Conservation (phyloP, 257 asterid genomes). For the Schizonepeta tenuifolia region DNA sequence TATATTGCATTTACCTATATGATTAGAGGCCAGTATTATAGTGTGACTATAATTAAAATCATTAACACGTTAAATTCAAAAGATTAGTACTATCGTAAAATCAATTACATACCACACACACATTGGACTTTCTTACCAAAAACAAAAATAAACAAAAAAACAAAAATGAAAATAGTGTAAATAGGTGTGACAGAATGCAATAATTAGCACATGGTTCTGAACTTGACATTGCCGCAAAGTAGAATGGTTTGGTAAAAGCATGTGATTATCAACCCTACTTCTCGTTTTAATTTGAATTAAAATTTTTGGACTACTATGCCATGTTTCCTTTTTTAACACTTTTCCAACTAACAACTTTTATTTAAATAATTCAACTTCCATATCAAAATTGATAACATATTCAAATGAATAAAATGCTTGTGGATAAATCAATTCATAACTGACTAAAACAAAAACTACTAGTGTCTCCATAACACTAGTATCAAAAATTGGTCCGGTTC, state of each 20-base stretch:
- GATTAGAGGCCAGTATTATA: no score
- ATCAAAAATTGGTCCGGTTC: no score
- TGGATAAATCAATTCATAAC: not conserved
- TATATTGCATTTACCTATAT: no score
- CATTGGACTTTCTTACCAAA: no score
- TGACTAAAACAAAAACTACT: not conserved
- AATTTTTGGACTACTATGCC: not conserved
- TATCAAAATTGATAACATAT: not conserved
- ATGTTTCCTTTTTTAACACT: not conserved
- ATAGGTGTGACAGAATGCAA: slow-evolving; percentile 23
- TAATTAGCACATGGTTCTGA: slow-evolving; percentile 37
- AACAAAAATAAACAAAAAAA: not conserved
- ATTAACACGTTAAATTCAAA: no score
- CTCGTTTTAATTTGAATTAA: not conserved
- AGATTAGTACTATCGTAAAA: no score
- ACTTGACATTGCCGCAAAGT: slow-evolving; percentile 49
- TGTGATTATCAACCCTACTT: slow-evolving; percentile 39
- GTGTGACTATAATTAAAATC: no score
- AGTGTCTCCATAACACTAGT: no score
- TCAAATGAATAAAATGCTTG: not conserved
- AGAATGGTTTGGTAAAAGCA: slow-evolving; percentile 46
- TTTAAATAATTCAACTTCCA: not conserved
- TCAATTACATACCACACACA: no score
- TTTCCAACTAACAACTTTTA: not conserved
- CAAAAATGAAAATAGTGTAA: not conserved